Evolutionary conservation across 2,329 filamentous ascomycete species (phyloP).

Genomic region (Aspergillus pseudotamarii): DNA sequence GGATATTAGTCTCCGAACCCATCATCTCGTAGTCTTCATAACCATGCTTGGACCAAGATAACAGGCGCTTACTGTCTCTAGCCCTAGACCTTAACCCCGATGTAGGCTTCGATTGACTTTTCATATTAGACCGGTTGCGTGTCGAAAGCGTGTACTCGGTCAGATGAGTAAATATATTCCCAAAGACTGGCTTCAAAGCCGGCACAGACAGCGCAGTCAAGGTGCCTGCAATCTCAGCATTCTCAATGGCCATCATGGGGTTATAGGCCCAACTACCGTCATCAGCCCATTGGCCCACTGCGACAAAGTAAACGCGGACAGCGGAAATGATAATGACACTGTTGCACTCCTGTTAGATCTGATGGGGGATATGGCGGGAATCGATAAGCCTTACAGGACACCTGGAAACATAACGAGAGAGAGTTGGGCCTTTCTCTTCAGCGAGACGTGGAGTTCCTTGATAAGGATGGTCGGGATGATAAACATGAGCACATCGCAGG

Average conservation of each 20-base stretch:
- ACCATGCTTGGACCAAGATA: conserved; percentile 24
- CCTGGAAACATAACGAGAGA: conserved; percentile 54
- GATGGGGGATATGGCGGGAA: no score
- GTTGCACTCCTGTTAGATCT: conserved; percentile 7
- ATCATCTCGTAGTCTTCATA: conserved; percentile 32
- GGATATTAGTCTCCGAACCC: conserved; percentile 20
- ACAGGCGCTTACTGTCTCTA: conserved; percentile 26
- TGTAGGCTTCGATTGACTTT: conserved; percentile 20
- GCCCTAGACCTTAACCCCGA: conserved; percentile 18
- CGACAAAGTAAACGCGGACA: conserved; percentile 51
- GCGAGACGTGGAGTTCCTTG: conserved; percentile 47
- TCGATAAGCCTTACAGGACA: conserved; percentile 42
- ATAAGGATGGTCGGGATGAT: conserved; percentile 55
- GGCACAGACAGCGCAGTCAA: conserved; percentile 56
- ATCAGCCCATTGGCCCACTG: conserved; percentile 48
- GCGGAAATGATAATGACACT: conserved; percentile 56
- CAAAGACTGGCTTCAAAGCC: conserved; percentile 53
- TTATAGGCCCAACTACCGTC: conserved; percentile 57
- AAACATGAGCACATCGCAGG: conserved; percentile 56
- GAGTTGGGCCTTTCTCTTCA: conserved; percentile 51
- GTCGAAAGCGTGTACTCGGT: conserved; percentile 26
- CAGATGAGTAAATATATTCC: conserved; percentile 25
- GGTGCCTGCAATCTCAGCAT: conserved; percentile 55
- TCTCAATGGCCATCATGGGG: conserved; percentile 54
- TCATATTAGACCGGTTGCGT: conserved; percentile 23